Conservation (phyloP, 805 yeast genomes). For the Huiozyma naganishii region DNA sequence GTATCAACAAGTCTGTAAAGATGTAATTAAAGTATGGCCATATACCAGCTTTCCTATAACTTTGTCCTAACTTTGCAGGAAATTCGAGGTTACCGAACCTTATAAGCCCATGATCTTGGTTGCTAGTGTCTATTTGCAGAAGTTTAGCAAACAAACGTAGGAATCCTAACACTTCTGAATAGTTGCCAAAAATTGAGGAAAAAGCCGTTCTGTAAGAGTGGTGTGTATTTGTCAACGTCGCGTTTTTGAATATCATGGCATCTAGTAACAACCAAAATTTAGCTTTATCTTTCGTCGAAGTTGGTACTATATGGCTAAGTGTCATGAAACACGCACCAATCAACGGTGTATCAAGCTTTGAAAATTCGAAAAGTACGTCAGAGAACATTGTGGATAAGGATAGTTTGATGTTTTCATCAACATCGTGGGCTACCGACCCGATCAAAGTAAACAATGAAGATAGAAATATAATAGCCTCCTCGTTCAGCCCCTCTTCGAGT, state of each 20-base stretch:
- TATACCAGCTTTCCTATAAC: slow-evolving; percentile 53
- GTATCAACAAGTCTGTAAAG: slow-evolving; percentile 52
- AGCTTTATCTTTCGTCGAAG: slow-evolving; percentile 32
- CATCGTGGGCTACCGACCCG: slow-evolving; percentile 36
- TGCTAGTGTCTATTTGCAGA: slow-evolving; percentile 22
- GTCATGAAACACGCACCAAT: slow-evolving; percentile 48
- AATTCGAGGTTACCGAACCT: slow-evolving; percentile 39
- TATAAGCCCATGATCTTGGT: slow-evolving; percentile 15
- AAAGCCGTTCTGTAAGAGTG: slow-evolving; percentile 36
- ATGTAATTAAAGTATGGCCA: slow-evolving; percentile 75
- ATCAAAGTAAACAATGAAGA: slow-evolving; percentile 65
- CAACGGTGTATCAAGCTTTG: slow-evolving; percentile 37
- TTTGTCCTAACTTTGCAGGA: slow-evolving; percentile 54
- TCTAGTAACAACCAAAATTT: slow-evolving; percentile 64
- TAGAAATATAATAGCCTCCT: slow-evolving; percentile 66
- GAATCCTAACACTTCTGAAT: slow-evolving; percentile 53
- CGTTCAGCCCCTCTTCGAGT: slow-evolving; percentile 52
- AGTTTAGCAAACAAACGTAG: slow-evolving; percentile 40
- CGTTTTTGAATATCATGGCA: slow-evolving; percentile 46
- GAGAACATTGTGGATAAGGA: slow-evolving; percentile 16
- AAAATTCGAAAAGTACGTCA: slow-evolving; percentile 34
- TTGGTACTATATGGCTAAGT: slow-evolving; percentile 45
- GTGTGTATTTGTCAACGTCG: slow-evolving; percentile 14
- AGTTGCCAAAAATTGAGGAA: slow-evolving; percentile 36
- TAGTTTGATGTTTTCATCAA: slow-evolving; percentile 17